A percentile compares a stretch with the other conserved stretches of the same genome.
These are phyloP conservation scores for Emergomyces africanus DNA, from an alignment of 2,329 filamentous ascomycete species.

Conservation along the genomic window DNA sequence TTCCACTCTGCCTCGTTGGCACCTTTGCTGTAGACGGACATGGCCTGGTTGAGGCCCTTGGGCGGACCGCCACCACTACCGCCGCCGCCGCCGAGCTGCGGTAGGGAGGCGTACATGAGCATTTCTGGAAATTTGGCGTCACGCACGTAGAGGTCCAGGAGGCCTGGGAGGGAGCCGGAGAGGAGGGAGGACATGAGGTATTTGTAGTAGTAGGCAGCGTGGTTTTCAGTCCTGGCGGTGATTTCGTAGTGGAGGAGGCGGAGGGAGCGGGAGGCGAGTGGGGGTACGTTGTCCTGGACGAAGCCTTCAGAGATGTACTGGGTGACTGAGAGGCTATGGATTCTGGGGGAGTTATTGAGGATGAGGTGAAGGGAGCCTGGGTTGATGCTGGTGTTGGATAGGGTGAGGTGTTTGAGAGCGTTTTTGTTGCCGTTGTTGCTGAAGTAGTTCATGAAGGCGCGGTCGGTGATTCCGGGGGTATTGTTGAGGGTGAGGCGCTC, in stretches of 20 bases:
- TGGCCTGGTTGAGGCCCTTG: conserved; percentile 37
- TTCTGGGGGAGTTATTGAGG: conserved; percentile 27
- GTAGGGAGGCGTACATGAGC: conserved; percentile 58
- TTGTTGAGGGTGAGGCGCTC: conserved; percentile 61
- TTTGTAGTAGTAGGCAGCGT: conserved; percentile 57
- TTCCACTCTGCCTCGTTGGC: conserved; percentile 56
- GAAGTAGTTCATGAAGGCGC: conserved; percentile 59
- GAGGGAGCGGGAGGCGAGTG: conserved; percentile 56
- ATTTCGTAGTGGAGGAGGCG: conserved; percentile 73
- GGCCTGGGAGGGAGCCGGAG: conserved; percentile 57
- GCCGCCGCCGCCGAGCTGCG: conserved; percentile 33
- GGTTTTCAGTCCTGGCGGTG: conserved; percentile 44
- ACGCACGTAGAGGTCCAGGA: conserved; percentile 71
- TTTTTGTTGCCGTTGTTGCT: conserved; percentile 46
- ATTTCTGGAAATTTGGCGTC: conserved; percentile 73
- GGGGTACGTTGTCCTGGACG: conserved; percentile 44
- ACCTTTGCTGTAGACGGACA: conserved; percentile 55
- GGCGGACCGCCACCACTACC: conserved; percentile 16
- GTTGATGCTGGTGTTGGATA: conserved; percentile 57
- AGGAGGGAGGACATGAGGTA: conserved; percentile 79
- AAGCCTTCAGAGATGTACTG: conserved; percentile 46
- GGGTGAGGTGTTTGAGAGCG: conserved; percentile 52
- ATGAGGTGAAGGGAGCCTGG: conserved; percentile 31
- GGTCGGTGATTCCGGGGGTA: conserved; percentile 56
- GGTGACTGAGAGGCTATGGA: conserved; percentile 40